Evolutionary conservation across 1,139 yeast genomes (phyloP).

Genomic region (Yarrowia galli): DNA sequence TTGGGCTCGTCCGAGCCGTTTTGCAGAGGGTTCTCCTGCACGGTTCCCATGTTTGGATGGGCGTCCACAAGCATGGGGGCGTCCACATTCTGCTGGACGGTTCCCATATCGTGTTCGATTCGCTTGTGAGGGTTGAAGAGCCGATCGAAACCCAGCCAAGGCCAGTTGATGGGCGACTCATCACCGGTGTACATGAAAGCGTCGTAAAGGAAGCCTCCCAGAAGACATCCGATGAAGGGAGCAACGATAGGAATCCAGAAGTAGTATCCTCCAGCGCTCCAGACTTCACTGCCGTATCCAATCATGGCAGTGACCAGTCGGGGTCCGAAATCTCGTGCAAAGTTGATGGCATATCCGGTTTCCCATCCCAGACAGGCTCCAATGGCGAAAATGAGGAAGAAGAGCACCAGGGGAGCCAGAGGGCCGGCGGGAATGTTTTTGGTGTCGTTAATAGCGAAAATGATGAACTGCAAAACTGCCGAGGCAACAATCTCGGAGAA

Average conservation of each 20-base stretch:
- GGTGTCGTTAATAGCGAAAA: constrained; percentile 59
- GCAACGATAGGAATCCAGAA: constrained; percentile 61
- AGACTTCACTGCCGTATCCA: constrained; percentile 57
- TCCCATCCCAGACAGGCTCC: constrained; percentile 59
- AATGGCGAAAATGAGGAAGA: constrained; percentile 55
- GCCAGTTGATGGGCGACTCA: constrained; percentile 58
- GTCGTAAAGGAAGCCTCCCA: constrained; percentile 59
- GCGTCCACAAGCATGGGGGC: constrained; percentile 21
- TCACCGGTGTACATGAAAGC: constrained; percentile 58
- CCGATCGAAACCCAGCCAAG: constrained; percentile 46
- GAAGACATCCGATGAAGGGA: constrained; percentile 56
- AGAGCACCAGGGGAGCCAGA: constrained; percentile 56
- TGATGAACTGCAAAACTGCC: constrained; percentile 55
- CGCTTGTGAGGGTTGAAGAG: constrained; percentile 10
- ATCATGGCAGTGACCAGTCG: constrained; percentile 57
- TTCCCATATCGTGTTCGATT: constrained; percentile 37
- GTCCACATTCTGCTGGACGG: constrained; percentile 7
- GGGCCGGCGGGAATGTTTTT: constrained; percentile 57
- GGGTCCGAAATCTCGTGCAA: constrained; percentile 63
- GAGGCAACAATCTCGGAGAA: constrained; percentile 57
- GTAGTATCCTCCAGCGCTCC: constrained; percentile 54
- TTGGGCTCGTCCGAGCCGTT: background rate
- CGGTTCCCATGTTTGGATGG: constrained; percentile 18
- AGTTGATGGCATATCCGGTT: constrained; percentile 61
- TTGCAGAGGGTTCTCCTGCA: constrained; percentile 18